phyloP scores from a whole-genome alignment of 2,329 filamentous ascomycete species.

The Akanthomyces uredinophilus region DNA sequence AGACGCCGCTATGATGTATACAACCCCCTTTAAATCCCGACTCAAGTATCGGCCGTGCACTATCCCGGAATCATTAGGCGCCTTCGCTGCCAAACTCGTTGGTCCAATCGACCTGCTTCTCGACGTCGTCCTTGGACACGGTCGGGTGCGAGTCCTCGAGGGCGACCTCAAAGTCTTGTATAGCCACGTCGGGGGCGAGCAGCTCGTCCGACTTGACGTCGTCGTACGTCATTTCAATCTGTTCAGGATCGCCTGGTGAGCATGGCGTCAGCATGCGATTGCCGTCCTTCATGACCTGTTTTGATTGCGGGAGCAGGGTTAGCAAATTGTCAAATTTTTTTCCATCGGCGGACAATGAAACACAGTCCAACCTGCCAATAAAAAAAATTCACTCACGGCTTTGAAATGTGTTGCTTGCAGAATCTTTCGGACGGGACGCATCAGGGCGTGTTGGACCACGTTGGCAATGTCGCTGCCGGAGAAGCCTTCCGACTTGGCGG shows the following conservation, averaged over 20 bases:
- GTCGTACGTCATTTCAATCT: constrained; percentile 91
- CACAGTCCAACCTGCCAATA: too few species aligned
- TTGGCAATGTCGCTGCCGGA: constrained; percentile 95
- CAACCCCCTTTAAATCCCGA: neutral
- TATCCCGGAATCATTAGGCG: constrained; percentile 30
- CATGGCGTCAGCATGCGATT: constrained; percentile 75
- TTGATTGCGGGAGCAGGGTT: too few species aligned
- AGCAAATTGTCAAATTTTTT: too few species aligned
- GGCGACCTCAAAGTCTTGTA: constrained; percentile 92
- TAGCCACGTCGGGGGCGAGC: constrained; percentile 75
- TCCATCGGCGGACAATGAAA: too few species aligned
- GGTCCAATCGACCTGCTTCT: constrained; percentile 86
- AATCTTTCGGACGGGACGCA: constrained; percentile 96
- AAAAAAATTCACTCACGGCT: constrained; percentile 52
- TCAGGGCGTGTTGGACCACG: constrained; percentile 90
- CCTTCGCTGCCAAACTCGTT: constrained; percentile 94
- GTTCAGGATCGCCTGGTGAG: constrained; percentile 81
- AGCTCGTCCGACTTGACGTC: constrained; percentile 79
- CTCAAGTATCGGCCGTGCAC: neutral
- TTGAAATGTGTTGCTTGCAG: constrained; percentile 98
- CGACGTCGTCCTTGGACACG: constrained; percentile 80
- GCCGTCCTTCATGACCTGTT: constrained; percentile 65
- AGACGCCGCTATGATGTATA: constrained; percentile 15
- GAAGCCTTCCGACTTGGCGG: constrained; percentile 82
- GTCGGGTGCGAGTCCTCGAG: constrained; percentile 85